phyloP scores from a whole-genome alignment of 495 filamentous ascomycete genomes.

The Chaetomium tenue region DNA sequence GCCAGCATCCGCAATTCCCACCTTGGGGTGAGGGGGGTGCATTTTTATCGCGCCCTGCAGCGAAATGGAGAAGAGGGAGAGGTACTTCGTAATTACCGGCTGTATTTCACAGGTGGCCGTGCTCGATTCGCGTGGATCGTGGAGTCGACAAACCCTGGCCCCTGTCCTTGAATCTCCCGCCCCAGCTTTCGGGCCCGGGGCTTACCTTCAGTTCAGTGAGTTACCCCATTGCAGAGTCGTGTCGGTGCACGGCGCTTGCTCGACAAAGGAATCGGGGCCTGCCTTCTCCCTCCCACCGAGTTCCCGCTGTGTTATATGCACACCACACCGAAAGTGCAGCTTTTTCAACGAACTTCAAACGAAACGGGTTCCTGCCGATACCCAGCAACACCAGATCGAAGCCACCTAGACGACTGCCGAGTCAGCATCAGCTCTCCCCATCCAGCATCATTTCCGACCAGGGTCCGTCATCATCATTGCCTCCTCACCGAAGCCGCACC shows the following conservation, averaged over 20 bases:
- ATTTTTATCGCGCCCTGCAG: background rate
- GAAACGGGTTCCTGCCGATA: background rate
- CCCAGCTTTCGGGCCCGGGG: constrained; percentile 16
- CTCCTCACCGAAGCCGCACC: background rate
- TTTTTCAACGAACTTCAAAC: background rate
- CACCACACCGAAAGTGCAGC: constrained; percentile 9
- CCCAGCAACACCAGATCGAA: constrained; percentile 3
- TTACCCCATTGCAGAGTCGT: constrained; percentile 2
- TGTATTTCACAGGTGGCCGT: background rate
- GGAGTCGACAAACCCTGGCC: constrained; percentile 8
- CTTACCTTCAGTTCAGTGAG: background rate
- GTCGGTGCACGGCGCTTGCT: constrained; percentile 2
- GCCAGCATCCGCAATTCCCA: background rate
- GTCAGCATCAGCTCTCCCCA: background rate
- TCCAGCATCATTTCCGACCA: background rate
- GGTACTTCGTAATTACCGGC: background rate
- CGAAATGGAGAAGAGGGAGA: background rate
- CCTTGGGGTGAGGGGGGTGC: background rate
- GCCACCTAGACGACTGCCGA: background rate
- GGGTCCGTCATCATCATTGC: background rate
- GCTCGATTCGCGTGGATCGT: background rate
- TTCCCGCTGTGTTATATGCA: background rate
- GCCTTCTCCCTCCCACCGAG: constrained; percentile 4
- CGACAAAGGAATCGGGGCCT: constrained; percentile 10
- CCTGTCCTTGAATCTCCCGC: constrained; percentile 12